These are phyloP conservation scores for Eucalyptus virginea DNA, from an alignment of 345 rosid genomes.

Conservation along the genomic window DNA sequence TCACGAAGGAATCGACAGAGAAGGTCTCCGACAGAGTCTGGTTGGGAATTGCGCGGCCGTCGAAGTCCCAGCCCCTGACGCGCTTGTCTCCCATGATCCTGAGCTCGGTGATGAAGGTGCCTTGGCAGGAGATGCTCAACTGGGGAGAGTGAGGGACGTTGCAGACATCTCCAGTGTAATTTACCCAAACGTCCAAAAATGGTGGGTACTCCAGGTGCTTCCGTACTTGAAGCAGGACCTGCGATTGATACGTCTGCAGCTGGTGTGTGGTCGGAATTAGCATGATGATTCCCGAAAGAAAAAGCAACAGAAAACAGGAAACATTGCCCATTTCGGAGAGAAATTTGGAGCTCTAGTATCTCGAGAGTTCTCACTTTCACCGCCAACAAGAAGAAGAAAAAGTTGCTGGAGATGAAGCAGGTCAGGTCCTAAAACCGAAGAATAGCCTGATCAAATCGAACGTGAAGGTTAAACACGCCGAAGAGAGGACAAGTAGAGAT, in stretches of 20 bases:
- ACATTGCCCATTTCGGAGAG: background rate
- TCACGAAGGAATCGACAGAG: conserved; percentile 71
- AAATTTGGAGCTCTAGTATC: background rate
- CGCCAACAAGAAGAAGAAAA: background rate
- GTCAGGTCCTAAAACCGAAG: background rate
- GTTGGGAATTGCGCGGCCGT: conserved; percentile 46
- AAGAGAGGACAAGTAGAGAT: background rate
- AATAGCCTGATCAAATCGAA: background rate
- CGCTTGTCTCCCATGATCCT: conserved; percentile 70
- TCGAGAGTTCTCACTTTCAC: background rate
- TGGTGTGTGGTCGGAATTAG: conserved; percentile 8
- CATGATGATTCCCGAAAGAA: conserved; percentile 5
- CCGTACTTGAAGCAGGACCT: conserved; percentile 60
- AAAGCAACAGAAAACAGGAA: background rate
- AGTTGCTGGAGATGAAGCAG: background rate
- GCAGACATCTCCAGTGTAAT: conserved; percentile 64
- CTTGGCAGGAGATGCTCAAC: conserved; percentile 51
- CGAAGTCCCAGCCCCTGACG: conserved; percentile 40
- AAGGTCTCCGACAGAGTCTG: conserved; percentile 60
- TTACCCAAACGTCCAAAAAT: conserved; percentile 43
- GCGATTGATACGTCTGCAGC: conserved; percentile 51
- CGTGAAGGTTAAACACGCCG: background rate
- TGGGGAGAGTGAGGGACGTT: conserved; percentile 41
- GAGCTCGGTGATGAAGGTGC: conserved; percentile 59
- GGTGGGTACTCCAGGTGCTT: conserved; percentile 83